Base-by-base conservation (phyloP, 2,329 filamentous ascomycete species). In the Nemania sp. region DNA sequence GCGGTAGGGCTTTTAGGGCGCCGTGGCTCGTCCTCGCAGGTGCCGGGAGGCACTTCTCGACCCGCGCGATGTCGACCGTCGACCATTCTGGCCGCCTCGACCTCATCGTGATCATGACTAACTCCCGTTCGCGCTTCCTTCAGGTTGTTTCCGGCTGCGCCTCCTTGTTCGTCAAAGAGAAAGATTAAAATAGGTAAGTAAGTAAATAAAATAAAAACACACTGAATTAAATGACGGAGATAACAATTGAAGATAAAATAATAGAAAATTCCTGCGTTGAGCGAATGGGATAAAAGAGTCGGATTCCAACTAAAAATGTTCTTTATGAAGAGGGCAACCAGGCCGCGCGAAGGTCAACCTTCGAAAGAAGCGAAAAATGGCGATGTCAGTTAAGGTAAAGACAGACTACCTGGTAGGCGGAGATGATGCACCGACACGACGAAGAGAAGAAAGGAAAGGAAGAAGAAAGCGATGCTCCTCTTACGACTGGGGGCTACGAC, bases 271-370 rank as follows among this genome's bases (percentile, higher is more conserved):
- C 18, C 50, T 59, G 51, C 11, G 51, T 18, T 51, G 50, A 32
- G n/a, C 39, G 34, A 45, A 43, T 32, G 34, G 12, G 10, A 25
- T 17, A 34, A 46, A 47, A 49, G 45, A 50, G 35, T 29, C n/a
- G n/a, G n/a, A n/a, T n/a, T 29, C 7, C 25, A 29, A 29, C 25
- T 29, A 29, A 29, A 64, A 59, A 61, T 46, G 51, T 21, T 35
- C 34, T 43, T 55, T 49, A 18, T 48, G 20, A 57, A 69, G n/a
- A 66, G 55, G 66, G 68, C 69, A 59, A 54, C 69, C 66, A 68
- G 67, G 68, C 68, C 25, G 25, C 25, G 25, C 63, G 69, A 71
- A 72, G 71, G 59, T 72, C 71, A 71, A 72, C 70, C 71, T 67
- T 68, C 25, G 25, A 57, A 67, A 65, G 68, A 71, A 71, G 43